Evolutionary conservation across 495 filamentous ascomycete species (phyloP), one percentile per base, ranked within the genome.

Genomic region (Tuber aestivum): DNA sequence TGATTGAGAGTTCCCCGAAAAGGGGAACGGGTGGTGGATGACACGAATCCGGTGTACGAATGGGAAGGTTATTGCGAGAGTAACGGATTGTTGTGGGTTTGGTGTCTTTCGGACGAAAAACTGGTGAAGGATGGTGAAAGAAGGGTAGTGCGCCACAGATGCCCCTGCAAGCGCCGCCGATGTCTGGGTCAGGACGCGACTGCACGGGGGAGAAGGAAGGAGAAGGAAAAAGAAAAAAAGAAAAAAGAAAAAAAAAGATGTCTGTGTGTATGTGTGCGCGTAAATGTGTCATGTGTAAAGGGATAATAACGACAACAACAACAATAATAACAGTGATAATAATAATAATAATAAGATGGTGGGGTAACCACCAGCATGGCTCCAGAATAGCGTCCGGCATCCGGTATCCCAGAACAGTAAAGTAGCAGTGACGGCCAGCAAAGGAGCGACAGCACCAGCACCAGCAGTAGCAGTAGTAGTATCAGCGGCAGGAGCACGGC

Each of bases 41-140:
- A 65, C 56, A 65, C 56, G 56, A 32, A 18, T 18, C 14, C 56
- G 56, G 32, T 16, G 56, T 14, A 18, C 10, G n/a, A 12, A 65
- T 32, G 56, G 56, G 56, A 65, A 65, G 56, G 56, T 65, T 65
- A 65, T 65, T 65, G 56, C 56, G n/a, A 32, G 56, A 65, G 56
- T 32, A 27, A 65, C 56, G 56, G 56, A 65, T 65, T 61, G n/a
- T 32, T 32, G 56, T 65, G 18, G 56, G 56, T 12, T 16, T 27
- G 56, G 56, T 65, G 56, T 12, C n/a, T 32, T 32, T 65, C 56
- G 18, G 56, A 65, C 56, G 56, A 65, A 65, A 65, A 65, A 65
- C 10, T 27, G 56, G 32, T 32, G 56, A 65, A 32, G 3, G 27
- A 65, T 18, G n/a, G 27, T n/a, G 23, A n/a, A 56, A n/a, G 48